Base-by-base conservation (phyloP, 176 grass and related monocot species). In the Avena eriantha region DNA sequence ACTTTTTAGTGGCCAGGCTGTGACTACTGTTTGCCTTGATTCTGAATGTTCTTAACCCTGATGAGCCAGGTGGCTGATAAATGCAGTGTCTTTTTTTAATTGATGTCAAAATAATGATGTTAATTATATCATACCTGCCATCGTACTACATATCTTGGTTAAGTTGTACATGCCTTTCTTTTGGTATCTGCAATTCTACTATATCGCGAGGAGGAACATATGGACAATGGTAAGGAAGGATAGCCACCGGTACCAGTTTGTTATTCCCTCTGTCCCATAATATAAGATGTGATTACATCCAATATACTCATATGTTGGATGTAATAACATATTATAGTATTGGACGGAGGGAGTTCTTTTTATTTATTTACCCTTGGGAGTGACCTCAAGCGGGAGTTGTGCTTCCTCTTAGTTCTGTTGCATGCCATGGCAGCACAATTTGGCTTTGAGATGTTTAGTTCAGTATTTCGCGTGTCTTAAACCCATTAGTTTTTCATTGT, bases 41-140 rank as follows among this genome's bases (percentile, higher is more conserved):
- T 79, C 45, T 78, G 8, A 45, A 45, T 53, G 53, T 54, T 73
- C 4, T 60, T 84, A 31, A 43, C 17, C n/a, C 46, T 46, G 51
- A 69, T 51, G n/a, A 51, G 77, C 18, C 69, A 76, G 36, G 48
- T 85, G 69, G 56, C 43, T 82, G 73, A 11, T 77, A 49, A 85
- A 80, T 58, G 33, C 69, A 17, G 8, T 51, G 66, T 51, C 31
- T 33, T 82, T 89, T 41, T 57, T 35, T 89, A 34, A 24, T 14
- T 56, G 59, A 58, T 64, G 34, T 47, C 53, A 78, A 79, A 67
- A 85, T 65, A 68, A 36, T 76, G 57, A 8, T 26, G 73, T 1
- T 36, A 7, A 34, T 83, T 39, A 7, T 19, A 80, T 17, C 8
- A 6, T 85, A 47, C 24, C 71, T 63, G 82, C 3, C 18, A 34